phyloP scores from a whole-genome alignment of 2,329 filamentous ascomycete genomes.

The Nigrograna mackinnonii region DNA sequence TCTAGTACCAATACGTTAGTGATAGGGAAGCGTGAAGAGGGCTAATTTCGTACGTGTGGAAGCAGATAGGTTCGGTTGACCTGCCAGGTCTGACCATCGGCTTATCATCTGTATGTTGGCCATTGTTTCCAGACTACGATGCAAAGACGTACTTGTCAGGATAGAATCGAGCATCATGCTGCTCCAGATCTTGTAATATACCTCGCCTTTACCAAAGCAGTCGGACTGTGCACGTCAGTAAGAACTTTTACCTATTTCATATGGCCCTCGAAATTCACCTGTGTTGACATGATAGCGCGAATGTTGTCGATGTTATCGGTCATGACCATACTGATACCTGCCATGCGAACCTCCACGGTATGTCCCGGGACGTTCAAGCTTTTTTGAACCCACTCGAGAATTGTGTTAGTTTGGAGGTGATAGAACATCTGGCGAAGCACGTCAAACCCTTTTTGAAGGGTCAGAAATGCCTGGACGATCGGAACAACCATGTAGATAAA shows the following conservation, averaged over 20 bases:
- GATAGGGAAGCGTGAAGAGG: neutral
- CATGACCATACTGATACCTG: conserved; percentile 1
- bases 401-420: conserved; percentile 1
- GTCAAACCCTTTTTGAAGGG: neutral
- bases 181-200: conserved; percentile 10
- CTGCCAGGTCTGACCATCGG: conserved; percentile 7
- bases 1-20: neutral
- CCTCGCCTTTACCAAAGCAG: conserved; percentile 5
- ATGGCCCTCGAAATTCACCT: neutral
- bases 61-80: conserved; percentile 6
- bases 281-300: conserved; percentile 2
- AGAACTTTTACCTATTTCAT: neutral
- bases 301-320: conserved; percentile 3
- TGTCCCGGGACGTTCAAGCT: conserved; percentile 2
- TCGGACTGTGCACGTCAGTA: neutral
- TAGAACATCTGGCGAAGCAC: neutral
- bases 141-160: conserved; percentile 5
- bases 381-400: conserved; percentile 3
- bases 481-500: neutral
- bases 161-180: conserved; percentile 11
- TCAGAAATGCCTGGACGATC: neutral
- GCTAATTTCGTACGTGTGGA: conserved; percentile 2
- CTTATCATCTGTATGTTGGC: neutral
- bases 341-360: conserved; percentile 3
- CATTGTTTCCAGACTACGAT: neutral